Evolutionary conservation across 2,329 filamentous ascomycete species (phyloP).

Genomic region (Aureobasidium sp.): DNA sequence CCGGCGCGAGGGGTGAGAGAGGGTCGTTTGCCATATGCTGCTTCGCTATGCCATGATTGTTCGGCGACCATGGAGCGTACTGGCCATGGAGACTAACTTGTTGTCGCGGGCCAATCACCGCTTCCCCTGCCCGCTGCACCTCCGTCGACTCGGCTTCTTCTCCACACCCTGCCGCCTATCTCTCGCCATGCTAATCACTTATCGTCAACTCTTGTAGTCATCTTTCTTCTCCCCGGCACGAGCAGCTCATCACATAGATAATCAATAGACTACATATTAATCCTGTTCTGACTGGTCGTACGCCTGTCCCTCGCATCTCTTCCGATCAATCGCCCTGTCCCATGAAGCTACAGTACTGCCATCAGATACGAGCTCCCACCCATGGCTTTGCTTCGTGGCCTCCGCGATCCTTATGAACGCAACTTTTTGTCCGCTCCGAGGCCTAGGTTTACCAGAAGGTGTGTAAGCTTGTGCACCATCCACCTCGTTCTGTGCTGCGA

Average conservation of each 20-base stretch:
- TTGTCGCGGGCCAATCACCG: slow-evolving; percentile 1
- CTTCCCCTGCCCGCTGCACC: background rate
- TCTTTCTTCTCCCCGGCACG: too few species aligned
- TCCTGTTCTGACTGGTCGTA: background rate
- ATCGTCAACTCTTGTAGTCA: too few species aligned
- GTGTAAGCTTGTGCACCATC: background rate
- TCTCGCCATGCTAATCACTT: too few species aligned
- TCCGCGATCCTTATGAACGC: slow-evolving; percentile 5
- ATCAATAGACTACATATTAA: background rate
- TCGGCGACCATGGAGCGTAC: background rate
- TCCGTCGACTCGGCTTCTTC: background rate
- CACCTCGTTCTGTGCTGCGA: background rate
- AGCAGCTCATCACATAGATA: background rate
- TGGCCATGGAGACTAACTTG: background rate
- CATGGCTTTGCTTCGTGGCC: slow-evolving; percentile 7
- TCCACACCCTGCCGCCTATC: too few species aligned
- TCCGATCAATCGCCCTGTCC: background rate
- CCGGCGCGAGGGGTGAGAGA: slow-evolving; percentile 83
- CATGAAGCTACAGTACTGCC: background rate
- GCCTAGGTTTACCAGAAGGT: slow-evolving; percentile 9
- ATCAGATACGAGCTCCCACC: background rate
- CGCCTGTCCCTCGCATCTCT: too few species aligned
- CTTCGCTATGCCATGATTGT: background rate
- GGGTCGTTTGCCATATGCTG: slow-evolving; percentile 78
- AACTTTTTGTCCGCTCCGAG: slow-evolving; percentile 7